These are phyloP conservation scores for Areca catechu DNA, from an alignment of 176 grass and related monocot genomes.

Conservation along the genomic window DNA sequence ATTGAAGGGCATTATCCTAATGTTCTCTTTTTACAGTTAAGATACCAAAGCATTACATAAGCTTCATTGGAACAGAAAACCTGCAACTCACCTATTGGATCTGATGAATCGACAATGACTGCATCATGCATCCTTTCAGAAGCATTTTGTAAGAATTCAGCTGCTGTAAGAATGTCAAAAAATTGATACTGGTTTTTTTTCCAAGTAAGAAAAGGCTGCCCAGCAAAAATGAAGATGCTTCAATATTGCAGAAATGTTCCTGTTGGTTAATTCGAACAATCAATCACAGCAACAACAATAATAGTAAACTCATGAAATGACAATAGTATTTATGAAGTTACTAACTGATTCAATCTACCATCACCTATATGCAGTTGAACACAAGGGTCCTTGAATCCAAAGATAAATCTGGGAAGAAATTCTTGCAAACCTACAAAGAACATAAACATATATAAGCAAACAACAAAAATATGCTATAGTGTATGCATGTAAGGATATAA, in stretches of 20 bases:
- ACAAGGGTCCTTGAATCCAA: conserved; percentile 89
- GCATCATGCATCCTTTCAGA: conserved; percentile 78
- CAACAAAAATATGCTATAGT: background rate
- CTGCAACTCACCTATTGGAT: conserved; percentile 72
- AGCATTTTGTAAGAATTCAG: conserved; percentile 74
- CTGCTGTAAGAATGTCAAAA: conserved; percentile 37
- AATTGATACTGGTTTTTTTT: background rate
- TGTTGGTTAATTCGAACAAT: too few species aligned
- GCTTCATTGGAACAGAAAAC: too few species aligned
- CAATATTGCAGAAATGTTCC: too few species aligned
- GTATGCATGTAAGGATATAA: too few species aligned
- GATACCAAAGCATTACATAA: too few species aligned
- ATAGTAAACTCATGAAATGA: too few species aligned
- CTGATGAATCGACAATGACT: conserved; percentile 95
- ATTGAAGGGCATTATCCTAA: too few species aligned
- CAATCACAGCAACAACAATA: too few species aligned
- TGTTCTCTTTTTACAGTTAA: too few species aligned
- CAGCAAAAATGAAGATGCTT: too few species aligned
- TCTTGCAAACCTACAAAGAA: conserved; percentile 67
- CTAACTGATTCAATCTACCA: conserved; percentile 40
- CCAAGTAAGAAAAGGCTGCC: too few species aligned
- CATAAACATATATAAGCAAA: conserved; percentile 11
- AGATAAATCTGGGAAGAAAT: conserved; percentile 85
- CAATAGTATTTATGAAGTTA: too few species aligned
- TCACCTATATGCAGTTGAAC: conserved; percentile 79